Percentiles rank a stretch among this genome's conserved stretches.
Evolutionary conservation across 1,284 basidiomycete genomes (phyloP).

Genomic region (Sphagnurus paluster): DNA sequence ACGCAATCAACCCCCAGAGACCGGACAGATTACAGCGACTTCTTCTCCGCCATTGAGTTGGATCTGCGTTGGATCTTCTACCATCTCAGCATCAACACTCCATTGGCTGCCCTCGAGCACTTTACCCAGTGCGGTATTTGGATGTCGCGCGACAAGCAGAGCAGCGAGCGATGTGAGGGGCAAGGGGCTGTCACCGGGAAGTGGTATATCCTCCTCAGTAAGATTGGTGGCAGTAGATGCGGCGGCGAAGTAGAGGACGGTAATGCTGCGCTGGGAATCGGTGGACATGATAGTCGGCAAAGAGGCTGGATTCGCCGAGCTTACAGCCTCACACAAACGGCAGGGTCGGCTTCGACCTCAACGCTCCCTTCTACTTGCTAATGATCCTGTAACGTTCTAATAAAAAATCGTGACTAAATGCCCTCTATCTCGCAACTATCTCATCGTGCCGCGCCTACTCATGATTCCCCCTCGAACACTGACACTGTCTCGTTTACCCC

Average conservation of each 20-base stretch:
- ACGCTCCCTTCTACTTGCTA: background rate
- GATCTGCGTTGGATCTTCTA: constrained; percentile 55
- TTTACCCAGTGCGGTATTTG: constrained; percentile 46
- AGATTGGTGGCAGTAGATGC: constrained; percentile 69
- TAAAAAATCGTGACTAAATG: background rate
- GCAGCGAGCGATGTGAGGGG: constrained; percentile 52
- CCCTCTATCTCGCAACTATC: constrained; percentile 2
- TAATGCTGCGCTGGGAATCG: constrained; percentile 36
- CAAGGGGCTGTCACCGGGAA: constrained; percentile 39
- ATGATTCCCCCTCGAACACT: background rate
- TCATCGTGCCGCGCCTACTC: background rate
- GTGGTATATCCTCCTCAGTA: constrained; percentile 50
- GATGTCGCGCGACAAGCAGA: constrained; percentile 53
- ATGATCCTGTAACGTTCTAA: background rate
- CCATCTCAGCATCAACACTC: constrained; percentile 81
- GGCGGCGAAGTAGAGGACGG: constrained; percentile 79
- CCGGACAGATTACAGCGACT: constrained; percentile 79
- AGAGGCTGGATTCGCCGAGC: background rate
- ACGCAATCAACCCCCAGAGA: constrained; percentile 65
- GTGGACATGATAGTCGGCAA: constrained; percentile 13
- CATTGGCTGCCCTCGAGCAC: constrained; percentile 64
- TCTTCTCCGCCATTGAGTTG: constrained; percentile 71
- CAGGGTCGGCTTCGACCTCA: too few species aligned
- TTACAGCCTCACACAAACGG: too few species aligned
- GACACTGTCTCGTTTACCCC: constrained; percentile 8